These are phyloP conservation scores for Carex arenaria DNA, from an alignment of 202 grass and related monocot species.

Conservation along the genomic window DNA sequence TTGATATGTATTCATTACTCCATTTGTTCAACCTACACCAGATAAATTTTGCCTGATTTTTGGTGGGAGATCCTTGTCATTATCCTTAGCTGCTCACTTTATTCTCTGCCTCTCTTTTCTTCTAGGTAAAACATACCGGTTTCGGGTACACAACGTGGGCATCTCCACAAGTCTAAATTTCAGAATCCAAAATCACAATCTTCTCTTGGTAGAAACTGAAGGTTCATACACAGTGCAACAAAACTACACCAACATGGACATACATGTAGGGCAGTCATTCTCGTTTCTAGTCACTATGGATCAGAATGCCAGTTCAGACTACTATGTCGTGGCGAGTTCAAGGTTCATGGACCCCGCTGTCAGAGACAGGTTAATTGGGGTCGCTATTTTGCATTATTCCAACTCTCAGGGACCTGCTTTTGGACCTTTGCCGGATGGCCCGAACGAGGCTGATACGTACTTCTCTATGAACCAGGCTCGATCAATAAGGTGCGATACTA, in stretches of 20 bases:
- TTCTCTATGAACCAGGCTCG: slow-evolving; percentile 96
- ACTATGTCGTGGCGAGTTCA: slow-evolving; percentile 73
- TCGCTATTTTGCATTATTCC: slow-evolving; percentile 78
- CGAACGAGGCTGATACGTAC: slow-evolving; percentile 67
- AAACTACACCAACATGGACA: slow-evolving; percentile 93
- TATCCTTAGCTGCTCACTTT: neutral
- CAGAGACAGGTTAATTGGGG: slow-evolving; percentile 59
- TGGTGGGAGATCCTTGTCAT: neutral
- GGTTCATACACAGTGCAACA: slow-evolving; percentile 93
- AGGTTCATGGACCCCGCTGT: slow-evolving; percentile 42
- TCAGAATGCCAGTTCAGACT: slow-evolving; percentile 74
- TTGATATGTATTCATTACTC: neutral
- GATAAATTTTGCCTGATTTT: neutral
- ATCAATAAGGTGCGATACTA: slow-evolving; percentile 58
- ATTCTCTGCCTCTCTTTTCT: slow-evolving; percentile 5
- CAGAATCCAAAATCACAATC: slow-evolving; percentile 76
- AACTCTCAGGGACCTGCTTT: slow-evolving; percentile 69
- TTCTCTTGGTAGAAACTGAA: slow-evolving; percentile 85
- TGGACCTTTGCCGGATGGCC: slow-evolving; percentile 72
- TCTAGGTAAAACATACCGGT: slow-evolving; percentile 77
- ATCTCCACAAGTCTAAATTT: slow-evolving; percentile 86
- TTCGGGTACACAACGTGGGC: slow-evolving; percentile 80
- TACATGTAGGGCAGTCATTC: slow-evolving; percentile 90
- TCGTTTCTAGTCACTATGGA: slow-evolving; percentile 95
- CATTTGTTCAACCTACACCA: neutral